These are phyloP conservation scores for Aegilops longissima DNA, from an alignment of 176 grass and related monocot genomes.

Conservation along the genomic window DNA sequence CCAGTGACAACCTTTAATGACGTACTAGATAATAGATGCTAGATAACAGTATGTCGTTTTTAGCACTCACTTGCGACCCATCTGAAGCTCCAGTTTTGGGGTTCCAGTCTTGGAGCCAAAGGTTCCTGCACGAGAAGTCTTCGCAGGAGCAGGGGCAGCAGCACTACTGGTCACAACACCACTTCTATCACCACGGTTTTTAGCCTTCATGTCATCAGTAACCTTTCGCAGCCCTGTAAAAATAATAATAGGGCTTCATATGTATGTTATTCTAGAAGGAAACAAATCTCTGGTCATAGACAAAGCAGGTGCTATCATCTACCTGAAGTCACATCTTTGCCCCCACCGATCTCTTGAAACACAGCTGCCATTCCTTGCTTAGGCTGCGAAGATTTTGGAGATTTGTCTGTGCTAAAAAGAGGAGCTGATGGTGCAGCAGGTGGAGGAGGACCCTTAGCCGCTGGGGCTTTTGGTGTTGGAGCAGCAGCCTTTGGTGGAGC, in stretches of 20 bases:
- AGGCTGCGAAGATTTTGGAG: conserved; percentile 50
- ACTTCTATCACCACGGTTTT: conserved; percentile 80
- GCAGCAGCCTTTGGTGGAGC: conserved; percentile 46
- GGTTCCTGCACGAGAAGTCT: conserved; percentile 50
- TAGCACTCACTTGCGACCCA: conserved; percentile 85
- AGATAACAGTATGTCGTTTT: not conserved
- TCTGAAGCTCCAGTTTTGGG: conserved; percentile 94
- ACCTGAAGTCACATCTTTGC: conserved; percentile 83
- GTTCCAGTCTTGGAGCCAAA: conserved; percentile 69
- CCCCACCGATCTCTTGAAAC: conserved; percentile 82
- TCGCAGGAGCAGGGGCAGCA: conserved; percentile 47
- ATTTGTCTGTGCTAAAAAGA: conserved; percentile 59
- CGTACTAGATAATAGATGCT: not conserved
- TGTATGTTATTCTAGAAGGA: not conserved
- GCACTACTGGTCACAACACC: conserved; percentile 54
- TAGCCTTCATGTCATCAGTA: conserved; percentile 91
- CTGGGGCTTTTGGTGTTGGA: conserved; percentile 58
- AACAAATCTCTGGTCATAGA: not conserved
- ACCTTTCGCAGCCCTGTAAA: conserved; percentile 82
- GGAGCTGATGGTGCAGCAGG: conserved; percentile 65
- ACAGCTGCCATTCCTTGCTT: conserved; percentile 92
- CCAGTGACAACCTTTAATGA: not conserved
- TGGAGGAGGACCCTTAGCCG: conserved; percentile 49
- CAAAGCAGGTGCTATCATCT: conserved; percentile 18
- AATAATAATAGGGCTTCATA: conserved; percentile 20